These are phyloP conservation scores for Calcarisporium arbuscula DNA, from an alignment of 2,329 filamentous ascomycete genomes.

Conservation along the genomic window DNA sequence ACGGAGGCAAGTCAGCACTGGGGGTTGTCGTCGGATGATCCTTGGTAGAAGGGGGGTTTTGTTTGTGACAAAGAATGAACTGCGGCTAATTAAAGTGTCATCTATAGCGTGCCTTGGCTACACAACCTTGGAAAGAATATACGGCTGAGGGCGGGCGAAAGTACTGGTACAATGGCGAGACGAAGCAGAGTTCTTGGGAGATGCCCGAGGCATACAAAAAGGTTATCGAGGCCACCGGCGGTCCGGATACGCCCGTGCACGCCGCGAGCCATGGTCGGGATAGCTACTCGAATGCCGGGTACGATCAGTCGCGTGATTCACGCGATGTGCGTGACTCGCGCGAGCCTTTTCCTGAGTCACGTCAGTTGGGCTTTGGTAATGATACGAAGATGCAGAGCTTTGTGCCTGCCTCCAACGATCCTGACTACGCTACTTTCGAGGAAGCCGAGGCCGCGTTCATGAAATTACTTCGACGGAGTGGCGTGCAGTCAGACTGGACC, in stretches of 20 bases:
- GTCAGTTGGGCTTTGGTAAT: constrained; percentile 51
- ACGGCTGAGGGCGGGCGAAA: constrained; percentile 78
- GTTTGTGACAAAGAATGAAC: not conserved
- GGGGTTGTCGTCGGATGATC: not conserved
- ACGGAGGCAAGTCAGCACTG: constrained; percentile 56
- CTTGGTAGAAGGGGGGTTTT: no score
- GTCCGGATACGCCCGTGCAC: constrained; percentile 37
- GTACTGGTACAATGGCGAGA: constrained; percentile 94
- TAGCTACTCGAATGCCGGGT: constrained; percentile 25
- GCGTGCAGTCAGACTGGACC: constrained; percentile 83
- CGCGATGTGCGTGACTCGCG: constrained; percentile 15
- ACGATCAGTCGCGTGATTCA: constrained; percentile 26
- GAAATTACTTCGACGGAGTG: constrained; percentile 79
- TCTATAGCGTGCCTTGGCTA: constrained; percentile 65
- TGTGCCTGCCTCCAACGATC: constrained; percentile 60
- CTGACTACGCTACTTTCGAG: constrained; percentile 72
- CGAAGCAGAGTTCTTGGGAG: constrained; percentile 89
- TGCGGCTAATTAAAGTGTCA: constrained; percentile 10
- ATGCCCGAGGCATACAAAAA: constrained; percentile 80
- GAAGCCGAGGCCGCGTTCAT: constrained; percentile 91
- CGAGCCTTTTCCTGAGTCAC: constrained; percentile 44
- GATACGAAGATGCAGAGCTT: constrained; percentile 53
- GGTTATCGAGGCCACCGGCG: constrained; percentile 56
- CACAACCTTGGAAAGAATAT: constrained; percentile 90
- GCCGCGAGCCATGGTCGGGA: constrained; percentile 34